phyloP scores from a whole-genome alignment of 371 early-diverging fungal genomes.

The Nematocida sp. region DNA sequence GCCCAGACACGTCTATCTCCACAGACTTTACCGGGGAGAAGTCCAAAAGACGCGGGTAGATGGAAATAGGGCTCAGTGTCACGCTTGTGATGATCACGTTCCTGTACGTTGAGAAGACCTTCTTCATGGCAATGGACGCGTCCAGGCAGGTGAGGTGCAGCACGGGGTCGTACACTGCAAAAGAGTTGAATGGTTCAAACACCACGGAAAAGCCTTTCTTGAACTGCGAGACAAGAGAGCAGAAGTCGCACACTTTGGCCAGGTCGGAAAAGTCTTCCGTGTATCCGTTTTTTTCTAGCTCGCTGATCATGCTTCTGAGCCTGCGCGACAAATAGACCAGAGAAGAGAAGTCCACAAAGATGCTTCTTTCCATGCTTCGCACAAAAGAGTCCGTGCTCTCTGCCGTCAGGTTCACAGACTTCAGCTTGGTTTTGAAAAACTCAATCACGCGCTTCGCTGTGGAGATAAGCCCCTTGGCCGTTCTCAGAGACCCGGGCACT shows the following conservation, averaged over 20 bases:
- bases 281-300: conserved; percentile 70
- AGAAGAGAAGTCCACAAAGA: conserved; percentile 59
- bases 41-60: conserved; percentile 91
- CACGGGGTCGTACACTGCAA: conserved; percentile 75
- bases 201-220: conserved; percentile 88
- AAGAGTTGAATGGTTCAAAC: conserved; percentile 86
- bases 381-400: conserved; percentile 84
- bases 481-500: conserved; percentile 91
- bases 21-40: conserved; percentile 73
- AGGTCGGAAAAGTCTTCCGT: conserved; percentile 76
- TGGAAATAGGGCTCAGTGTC: conserved; percentile 90
- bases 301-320: conserved; percentile 69
- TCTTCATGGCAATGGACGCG: conserved; percentile 87
- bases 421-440: conserved; percentile 91
- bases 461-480: conserved; percentile 90
- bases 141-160: conserved; percentile 75
- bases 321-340: conserved; percentile 69
- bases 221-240: conserved; percentile 85
- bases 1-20: conserved; percentile 81
- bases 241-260: conserved; percentile 80
- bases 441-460: conserved; percentile 89
- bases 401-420: conserved; percentile 89
- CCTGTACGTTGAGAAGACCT: conserved; percentile 84
- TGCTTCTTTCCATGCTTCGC: conserved; percentile 74
- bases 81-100: conserved; percentile 97